phyloP scores from a whole-genome alignment of 257 asterid species.

The Petunia axillaris region DNA sequence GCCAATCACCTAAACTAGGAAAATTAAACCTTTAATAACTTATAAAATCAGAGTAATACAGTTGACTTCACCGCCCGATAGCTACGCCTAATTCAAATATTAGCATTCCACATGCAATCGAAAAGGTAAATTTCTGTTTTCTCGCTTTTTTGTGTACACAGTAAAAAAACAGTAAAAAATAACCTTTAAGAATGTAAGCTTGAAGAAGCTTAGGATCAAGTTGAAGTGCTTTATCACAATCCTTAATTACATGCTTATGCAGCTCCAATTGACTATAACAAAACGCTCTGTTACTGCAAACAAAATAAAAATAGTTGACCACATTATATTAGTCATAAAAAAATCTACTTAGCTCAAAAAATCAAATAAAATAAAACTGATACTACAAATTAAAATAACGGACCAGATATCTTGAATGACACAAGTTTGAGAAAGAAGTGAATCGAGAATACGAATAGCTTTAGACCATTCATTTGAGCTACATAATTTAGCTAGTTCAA shows the following conservation, averaged over 20 bases:
- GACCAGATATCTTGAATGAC: constrained; percentile 90
- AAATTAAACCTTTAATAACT: constrained; percentile 8
- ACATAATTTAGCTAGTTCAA: constrained; percentile 87
- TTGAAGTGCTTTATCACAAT: constrained; percentile 86
- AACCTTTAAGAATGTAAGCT: constrained; percentile 89
- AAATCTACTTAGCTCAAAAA: constrained; percentile 25
- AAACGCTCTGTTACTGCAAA: constrained; percentile 86
- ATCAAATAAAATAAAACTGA: background rate
- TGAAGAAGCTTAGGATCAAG: constrained; percentile 84
- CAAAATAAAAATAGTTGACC: constrained; percentile 26
- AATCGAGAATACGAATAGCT: constrained; percentile 95
- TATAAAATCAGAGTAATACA: background rate
- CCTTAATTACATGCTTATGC: constrained; percentile 93
- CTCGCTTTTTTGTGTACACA: constrained; percentile 3
- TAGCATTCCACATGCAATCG: background rate
- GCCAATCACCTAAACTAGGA: background rate
- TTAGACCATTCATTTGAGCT: constrained; percentile 94
- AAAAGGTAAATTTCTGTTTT: background rate
- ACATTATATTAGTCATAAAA: constrained; percentile 26
- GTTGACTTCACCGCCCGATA: background rate
- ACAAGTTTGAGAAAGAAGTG: constrained; percentile 64
- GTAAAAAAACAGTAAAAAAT: constrained; percentile 4
- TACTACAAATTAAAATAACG: background rate
- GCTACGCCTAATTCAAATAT: constrained; percentile 9
- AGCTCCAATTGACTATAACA: constrained; percentile 97